Percentiles rank a stretch among this genome's conserved stretches.
phyloP scores from a whole-genome alignment of 129 eudicot genomes.

The Ambrosia artemisiifolia region DNA sequence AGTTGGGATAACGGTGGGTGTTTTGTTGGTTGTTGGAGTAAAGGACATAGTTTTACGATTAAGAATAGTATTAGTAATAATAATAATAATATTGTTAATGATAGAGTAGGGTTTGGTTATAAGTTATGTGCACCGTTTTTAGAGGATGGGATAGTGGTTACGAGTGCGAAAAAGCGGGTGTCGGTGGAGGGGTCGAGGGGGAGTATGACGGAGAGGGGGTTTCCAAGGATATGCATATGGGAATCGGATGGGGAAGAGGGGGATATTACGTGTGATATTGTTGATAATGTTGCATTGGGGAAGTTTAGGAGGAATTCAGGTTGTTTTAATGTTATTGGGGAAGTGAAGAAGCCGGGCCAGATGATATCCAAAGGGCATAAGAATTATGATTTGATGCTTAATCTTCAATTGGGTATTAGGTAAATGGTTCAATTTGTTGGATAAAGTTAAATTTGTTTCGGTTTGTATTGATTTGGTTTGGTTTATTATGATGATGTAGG shows the following conservation, averaged over 20 bases:
- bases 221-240: conserved; percentile 85
- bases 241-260: conserved; percentile 93
- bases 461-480: background rate
- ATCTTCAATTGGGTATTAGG: conserved; percentile 93
- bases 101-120: conserved; percentile 24
- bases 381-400: conserved; percentile 87
- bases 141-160: conserved; percentile 29
- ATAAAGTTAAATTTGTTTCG: background rate
- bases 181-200: conserved; percentile 58
- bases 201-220: conserved; percentile 42
- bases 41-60: conserved; percentile 4
- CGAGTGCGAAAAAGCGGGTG: conserved; percentile 44
- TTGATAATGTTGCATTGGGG: conserved; percentile 69
- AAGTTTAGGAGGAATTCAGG: conserved; percentile 65
- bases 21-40: conserved; percentile 52
- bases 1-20: conserved; percentile 85
- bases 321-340: conserved; percentile 65
- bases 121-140: conserved; percentile 45
- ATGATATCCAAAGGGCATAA: conserved; percentile 88
- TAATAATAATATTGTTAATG: conserved; percentile 13
- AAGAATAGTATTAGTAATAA: conserved; percentile 63
- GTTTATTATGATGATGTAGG: conserved; percentile 36
- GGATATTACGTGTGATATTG: conserved; percentile 85
- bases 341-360: conserved; percentile 82
- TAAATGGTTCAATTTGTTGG: conserved; percentile 6